A percentile compares a stretch with the other conserved stretches of the same genome.
phyloP scores from a whole-genome alignment of 2,329 filamentous ascomycete genomes.

The Chrysoporthe deuterocubensis region DNA sequence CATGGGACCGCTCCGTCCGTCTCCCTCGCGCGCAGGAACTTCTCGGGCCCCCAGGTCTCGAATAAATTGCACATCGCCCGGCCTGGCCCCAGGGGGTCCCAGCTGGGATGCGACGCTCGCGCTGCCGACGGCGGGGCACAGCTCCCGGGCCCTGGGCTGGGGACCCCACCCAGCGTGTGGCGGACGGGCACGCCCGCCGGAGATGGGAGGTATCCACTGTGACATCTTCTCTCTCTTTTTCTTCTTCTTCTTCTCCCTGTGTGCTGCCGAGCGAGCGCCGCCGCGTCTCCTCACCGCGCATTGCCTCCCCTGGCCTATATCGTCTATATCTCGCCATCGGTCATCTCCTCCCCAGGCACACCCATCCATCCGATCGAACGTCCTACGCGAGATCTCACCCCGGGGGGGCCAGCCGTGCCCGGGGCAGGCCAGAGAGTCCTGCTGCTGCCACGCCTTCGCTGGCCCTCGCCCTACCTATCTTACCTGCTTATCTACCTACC shows the following conservation, averaged over 20 bases:
- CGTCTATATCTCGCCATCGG: not conserved
- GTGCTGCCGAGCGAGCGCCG: not conserved
- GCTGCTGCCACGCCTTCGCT: too few relatives aligned
- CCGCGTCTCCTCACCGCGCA: not conserved
- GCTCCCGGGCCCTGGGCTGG: not conserved
- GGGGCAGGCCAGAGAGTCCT: too few relatives aligned
- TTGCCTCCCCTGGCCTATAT: not conserved
- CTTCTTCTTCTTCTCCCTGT: not conserved
- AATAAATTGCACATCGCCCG: conserved; percentile 15
- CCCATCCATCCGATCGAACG: too few relatives aligned
- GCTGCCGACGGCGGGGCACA: conserved; percentile 9
- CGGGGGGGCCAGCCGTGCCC: too few relatives aligned
- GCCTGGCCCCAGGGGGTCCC: not conserved
- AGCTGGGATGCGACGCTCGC: conserved; percentile 16
- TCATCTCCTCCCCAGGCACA: not conserved
- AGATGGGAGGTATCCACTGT: not conserved
- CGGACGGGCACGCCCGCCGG: not conserved
- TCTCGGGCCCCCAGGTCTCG: conserved; percentile 11
- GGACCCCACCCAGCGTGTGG: not conserved
- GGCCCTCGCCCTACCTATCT: too few relatives aligned
- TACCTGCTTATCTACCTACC: too few relatives aligned
- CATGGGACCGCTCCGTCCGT: conserved; percentile 3
- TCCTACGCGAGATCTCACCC: not conserved
- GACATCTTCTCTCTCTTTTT: not conserved
- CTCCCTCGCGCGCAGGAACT: conserved; percentile 8